Evolutionary conservation across 345 rosid genomes (phyloP).

Genomic region (Eucalyptus dawsonii): DNA sequence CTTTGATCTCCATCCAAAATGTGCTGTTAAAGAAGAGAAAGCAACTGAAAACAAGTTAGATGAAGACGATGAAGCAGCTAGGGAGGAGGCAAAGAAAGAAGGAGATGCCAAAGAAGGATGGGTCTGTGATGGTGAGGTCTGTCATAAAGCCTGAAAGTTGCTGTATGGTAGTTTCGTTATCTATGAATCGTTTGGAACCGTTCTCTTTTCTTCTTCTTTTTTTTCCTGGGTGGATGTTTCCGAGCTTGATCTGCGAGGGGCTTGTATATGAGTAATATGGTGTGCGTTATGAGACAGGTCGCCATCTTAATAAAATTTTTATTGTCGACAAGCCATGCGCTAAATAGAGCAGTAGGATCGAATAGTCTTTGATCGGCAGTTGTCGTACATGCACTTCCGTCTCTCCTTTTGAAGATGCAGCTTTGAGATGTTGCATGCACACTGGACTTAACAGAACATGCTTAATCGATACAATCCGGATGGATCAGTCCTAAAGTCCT

Average conservation of each 20-base stretch:
- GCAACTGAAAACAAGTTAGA: background rate
- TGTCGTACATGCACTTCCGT: background rate
- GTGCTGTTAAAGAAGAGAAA: conserved; percentile 12
- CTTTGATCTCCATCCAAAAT: conserved; percentile 55
- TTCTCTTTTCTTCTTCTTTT: background rate
- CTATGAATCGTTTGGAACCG: background rate
- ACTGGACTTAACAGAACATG: background rate
- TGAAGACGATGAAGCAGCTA: background rate
- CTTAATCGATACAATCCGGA: background rate
- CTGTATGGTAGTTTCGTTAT: conserved; percentile 1
- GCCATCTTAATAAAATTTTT: background rate
- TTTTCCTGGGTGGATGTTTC: background rate
- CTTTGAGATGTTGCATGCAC: background rate
- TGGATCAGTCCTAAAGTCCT: background rate
- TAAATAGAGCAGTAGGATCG: background rate
- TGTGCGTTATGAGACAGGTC: background rate
- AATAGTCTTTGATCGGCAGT: background rate
- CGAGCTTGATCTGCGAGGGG: background rate
- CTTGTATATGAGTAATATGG: background rate
- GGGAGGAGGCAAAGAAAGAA: background rate
- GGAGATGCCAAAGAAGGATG: conserved; percentile 25
- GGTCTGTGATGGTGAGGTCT: conserved; percentile 10
- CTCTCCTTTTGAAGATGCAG: background rate
- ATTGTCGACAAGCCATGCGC: background rate
- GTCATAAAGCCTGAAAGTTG: background rate